Conservation (phyloP, 768 basidiomycete genomes). For the Mycena vulgaris region DNA sequence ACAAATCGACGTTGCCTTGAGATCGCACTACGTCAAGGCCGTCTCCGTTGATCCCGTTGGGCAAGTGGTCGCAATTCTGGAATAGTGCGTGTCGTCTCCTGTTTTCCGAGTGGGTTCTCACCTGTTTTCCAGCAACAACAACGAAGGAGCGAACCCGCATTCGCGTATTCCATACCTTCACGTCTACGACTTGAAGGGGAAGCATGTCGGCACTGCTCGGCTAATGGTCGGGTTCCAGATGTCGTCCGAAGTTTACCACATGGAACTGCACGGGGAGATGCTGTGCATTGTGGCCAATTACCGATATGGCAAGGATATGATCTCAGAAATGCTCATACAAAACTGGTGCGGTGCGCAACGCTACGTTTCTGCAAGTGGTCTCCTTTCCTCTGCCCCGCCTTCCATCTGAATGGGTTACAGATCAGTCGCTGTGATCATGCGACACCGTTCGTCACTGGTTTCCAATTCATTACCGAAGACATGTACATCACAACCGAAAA, state of each 20-base stretch:
- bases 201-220: background rate
- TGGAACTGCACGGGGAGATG: slow-evolving; percentile 29
- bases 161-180: slow-evolving; percentile 11
- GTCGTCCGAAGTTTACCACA: slow-evolving; percentile 14
- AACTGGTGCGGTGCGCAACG: background rate
- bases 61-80: slow-evolving; percentile 13
- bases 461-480: slow-evolving; percentile 32
- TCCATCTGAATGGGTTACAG: background rate
- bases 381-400: background rate
- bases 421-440: background rate
- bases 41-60: slow-evolving; percentile 27
- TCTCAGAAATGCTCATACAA: slow-evolving; percentile 7
- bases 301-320: background rate
- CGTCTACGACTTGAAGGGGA: slow-evolving; percentile 14
- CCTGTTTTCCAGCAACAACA: slow-evolving; percentile 12
- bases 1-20: slow-evolving; percentile 7
- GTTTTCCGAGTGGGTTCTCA: background rate
- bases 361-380: background rate
- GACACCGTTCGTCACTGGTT: slow-evolving; percentile 13
- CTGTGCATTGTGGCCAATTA: slow-evolving; percentile 16
- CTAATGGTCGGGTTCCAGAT: background rate
- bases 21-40: slow-evolving; percentile 10
- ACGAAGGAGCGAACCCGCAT: background rate
- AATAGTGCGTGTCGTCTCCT: slow-evolving; percentile 2
- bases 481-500: slow-evolving; percentile 22